A percentile compares a stretch with the other conserved stretches of the same genome.
Evolutionary conservation across 805 yeast species (phyloP).

Genomic region (Nakazawaea holstii): DNA sequence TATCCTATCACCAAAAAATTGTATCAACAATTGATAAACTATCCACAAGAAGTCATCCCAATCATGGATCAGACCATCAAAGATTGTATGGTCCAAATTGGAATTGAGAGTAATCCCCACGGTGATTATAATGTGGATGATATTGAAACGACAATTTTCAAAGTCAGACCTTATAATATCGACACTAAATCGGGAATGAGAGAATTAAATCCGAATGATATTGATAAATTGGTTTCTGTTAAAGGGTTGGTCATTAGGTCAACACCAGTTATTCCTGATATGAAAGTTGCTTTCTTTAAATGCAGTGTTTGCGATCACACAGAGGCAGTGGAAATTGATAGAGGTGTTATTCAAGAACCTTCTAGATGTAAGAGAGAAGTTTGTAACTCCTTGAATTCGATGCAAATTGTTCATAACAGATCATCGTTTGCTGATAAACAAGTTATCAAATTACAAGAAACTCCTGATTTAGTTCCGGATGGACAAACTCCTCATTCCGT

Average conservation of each 20-base stretch:
- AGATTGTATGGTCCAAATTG: conserved; percentile 75
- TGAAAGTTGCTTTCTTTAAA: conserved; percentile 95
- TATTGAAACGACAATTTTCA: conserved; percentile 76
- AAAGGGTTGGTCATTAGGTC: conserved; percentile 89
- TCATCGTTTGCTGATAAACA: conserved; percentile 94
- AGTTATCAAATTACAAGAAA: conserved; percentile 88
- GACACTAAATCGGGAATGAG: conserved; percentile 77
- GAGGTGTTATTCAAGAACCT: conserved; percentile 94
- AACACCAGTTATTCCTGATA: conserved; percentile 91
- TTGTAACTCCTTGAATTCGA: conserved; percentile 78
- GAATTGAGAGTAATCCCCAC: conserved; percentile 25
- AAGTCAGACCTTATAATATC: conserved; percentile 85
- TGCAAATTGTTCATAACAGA: conserved; percentile 88
- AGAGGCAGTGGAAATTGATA: conserved; percentile 82
- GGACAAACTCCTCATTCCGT: conserved; percentile 98
- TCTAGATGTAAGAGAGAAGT: conserved; percentile 84
- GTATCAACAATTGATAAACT: conserved; percentile 80
- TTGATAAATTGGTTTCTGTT: conserved; percentile 85
- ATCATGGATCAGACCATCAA: conserved; percentile 96
- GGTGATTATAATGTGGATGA: conserved; percentile 51
- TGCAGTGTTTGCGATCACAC: conserved; percentile 95
- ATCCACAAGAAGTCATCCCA: conserved; percentile 96
- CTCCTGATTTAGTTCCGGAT: conserved; percentile 94
- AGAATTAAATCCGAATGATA: conserved; percentile 88
- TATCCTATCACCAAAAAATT: conserved; percentile 72